Evolutionary conservation across 2,329 filamentous ascomycete species (phyloP).

Genomic region (Hypomyces perniciosus): DNA sequence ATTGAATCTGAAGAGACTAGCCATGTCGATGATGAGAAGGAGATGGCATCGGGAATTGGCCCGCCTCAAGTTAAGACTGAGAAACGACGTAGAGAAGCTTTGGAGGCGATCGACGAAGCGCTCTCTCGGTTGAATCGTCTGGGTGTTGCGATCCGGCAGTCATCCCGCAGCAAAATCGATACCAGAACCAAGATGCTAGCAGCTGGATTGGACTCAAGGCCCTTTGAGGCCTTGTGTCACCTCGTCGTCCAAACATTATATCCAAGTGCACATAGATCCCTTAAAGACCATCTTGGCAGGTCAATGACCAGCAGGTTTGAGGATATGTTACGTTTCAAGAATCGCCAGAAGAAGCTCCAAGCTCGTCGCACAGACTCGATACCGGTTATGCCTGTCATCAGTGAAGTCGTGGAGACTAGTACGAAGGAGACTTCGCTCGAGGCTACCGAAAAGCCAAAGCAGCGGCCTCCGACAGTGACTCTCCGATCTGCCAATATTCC

Average conservation of each 20-base stretch:
- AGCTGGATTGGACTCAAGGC: not conserved
- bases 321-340: not conserved
- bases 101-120: constrained; percentile 2
- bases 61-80: no score
- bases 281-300: not conserved
- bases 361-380: not conserved
- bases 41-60: no score
- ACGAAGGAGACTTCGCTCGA: no score
- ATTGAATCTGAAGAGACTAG: no score
- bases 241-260: constrained; percentile 1
- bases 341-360: not conserved
- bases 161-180: not conserved
- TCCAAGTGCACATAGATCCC: not conserved
- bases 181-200: not conserved
- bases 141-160: constrained; percentile 10
- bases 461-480: no score
- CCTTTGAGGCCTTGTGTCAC: not conserved
- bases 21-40: no score
- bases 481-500: no score
- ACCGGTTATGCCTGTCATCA: no score
- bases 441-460: no score
- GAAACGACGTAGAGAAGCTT: not conserved
- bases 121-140: constrained; percentile 6
- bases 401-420: no score
- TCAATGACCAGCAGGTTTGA: constrained; percentile 1